Evolutionary conservation across 2,329 filamentous ascomycete species (phyloP), one percentile per base, ranked within the genome.

Genomic region (Penicillium sp.): DNA sequence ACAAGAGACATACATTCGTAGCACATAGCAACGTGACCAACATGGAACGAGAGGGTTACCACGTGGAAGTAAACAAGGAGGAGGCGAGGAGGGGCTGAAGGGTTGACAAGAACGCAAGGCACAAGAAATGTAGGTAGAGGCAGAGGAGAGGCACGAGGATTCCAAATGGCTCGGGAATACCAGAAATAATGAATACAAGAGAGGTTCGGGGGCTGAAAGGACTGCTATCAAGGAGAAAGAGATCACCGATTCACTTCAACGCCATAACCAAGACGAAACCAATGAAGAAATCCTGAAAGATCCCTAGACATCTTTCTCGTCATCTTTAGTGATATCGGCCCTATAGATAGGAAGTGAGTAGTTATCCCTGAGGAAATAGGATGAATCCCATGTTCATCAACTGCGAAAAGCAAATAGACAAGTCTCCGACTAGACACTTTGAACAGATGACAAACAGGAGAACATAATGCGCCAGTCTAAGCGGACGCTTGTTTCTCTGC

Each of bases 11-110:
- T 56, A 54, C 51, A 55, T 52, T 55, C 54, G 48, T 57, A 54
- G 40, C 52, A 54, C 58, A 55, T 61, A 50, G 47, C 52, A 51
- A 57, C 53, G 46, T 50, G 42, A 55, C 43, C 47, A 40, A 42
- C 20, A 5, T 13, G 24, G 22, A 28, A 18, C 16, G 4, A 7
- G 11, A 29, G 2, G 16, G 5, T 8, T 18, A 11, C 38, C 20
- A 18, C 20, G 9, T 22, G 39, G 39, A 26, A 40, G 18, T 7
- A 7, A 26, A 39, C 8, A 31, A 14, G 22, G 13, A n/a, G 11
- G 28, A n/a, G n/a, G n/a, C 13, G 29, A 36, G 16, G 2, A 16
- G 20, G n/a, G 34, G 31, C n/a, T 28, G 28, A 16, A 41, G 29
- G 11, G 36, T 18, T 11, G 37, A 41, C 24, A 42, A 43, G 14